Conservation (phyloP, 768 basidiomycete species). For the Collybia sp. region DNA sequence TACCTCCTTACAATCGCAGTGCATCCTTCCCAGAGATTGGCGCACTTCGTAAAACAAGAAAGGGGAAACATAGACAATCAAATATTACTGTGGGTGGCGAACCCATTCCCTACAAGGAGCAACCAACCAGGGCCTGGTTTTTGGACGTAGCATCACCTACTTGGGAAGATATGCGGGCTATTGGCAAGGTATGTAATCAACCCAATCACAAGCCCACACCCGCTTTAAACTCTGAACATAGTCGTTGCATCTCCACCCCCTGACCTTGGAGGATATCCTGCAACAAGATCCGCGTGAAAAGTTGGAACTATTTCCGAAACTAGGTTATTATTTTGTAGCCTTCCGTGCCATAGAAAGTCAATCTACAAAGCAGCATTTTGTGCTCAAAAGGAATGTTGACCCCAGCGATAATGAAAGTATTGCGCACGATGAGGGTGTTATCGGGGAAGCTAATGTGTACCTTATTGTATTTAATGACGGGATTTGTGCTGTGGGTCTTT, state of each 20-base stretch:
- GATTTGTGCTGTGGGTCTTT: constrained; percentile 60
- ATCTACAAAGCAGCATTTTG: constrained; percentile 34
- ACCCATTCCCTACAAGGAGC: neutral
- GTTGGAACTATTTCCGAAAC: constrained; percentile 76
- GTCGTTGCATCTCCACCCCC: constrained; percentile 84
- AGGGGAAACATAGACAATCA: constrained; percentile 40
- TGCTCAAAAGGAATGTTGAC: constrained; percentile 21
- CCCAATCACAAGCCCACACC: neutral
- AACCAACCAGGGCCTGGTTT: constrained; percentile 70
- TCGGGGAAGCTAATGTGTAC: constrained; percentile 85
- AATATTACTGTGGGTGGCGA: constrained; percentile 7
- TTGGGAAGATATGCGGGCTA: constrained; percentile 81
- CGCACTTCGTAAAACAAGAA: constrained; percentile 21
- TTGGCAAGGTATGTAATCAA: constrained; percentile 63
- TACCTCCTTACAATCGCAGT: constrained; percentile 18
- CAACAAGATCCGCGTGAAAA: constrained; percentile 92
- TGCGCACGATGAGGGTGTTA: constrained; percentile 32
- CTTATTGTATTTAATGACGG: constrained; percentile 87
- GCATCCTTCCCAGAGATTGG: constrained; percentile 23
- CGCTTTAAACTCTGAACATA: constrained; percentile 19
- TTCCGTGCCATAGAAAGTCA: constrained; percentile 76
- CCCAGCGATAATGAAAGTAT: constrained; percentile 13
- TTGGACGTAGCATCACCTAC: constrained; percentile 84
- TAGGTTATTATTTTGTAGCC: constrained; percentile 91
- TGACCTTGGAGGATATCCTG: constrained; percentile 91